These are phyloP conservation scores for Aaosphaeria arxii DNA, from an alignment of 2,329 filamentous ascomycete genomes.

Conservation along the genomic window DNA sequence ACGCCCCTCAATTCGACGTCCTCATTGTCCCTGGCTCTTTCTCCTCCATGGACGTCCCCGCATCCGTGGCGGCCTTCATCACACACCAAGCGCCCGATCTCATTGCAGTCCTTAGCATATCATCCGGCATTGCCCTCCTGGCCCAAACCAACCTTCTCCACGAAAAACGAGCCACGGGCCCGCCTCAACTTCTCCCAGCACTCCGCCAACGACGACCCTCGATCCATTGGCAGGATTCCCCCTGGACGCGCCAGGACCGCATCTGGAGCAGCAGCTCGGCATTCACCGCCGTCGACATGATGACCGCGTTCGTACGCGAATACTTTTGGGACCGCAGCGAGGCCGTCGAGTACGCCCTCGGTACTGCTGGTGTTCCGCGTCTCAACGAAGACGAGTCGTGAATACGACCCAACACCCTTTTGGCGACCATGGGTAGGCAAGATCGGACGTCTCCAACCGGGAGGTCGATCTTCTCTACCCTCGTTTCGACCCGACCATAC, in stretches of 20 bases:
- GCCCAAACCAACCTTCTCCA: slow-evolving; percentile 25
- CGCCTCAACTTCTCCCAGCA: slow-evolving; percentile 18
- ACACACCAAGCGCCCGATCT: slow-evolving; percentile 21
- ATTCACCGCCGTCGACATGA: slow-evolving; percentile 30
- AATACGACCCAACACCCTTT: too few relatives aligned
- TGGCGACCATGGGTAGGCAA: too few relatives aligned
- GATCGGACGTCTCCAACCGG: too few relatives aligned
- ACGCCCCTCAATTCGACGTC: slow-evolving; percentile 34
- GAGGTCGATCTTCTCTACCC: too few relatives aligned
- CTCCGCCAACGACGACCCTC: slow-evolving; percentile 27
- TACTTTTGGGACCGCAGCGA: slow-evolving; percentile 36
- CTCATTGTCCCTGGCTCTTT: slow-evolving; percentile 33
- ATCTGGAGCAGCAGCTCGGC: slow-evolving; percentile 34
- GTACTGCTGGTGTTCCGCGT: slow-evolving; percentile 23
- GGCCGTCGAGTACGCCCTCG: slow-evolving; percentile 26
- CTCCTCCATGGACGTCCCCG: slow-evolving; percentile 17
- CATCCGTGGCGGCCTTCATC: slow-evolving; percentile 23
- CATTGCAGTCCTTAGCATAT: slow-evolving; percentile 28
- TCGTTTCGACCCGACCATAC: too few relatives aligned
- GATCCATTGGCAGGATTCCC: slow-evolving; percentile 24
- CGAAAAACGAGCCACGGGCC: slow-evolving; percentile 24
- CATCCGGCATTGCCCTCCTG: slow-evolving; percentile 28
- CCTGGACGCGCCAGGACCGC: slow-evolving; percentile 28
- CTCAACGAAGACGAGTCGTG: slow-evolving; percentile 20
- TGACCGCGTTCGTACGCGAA: slow-evolving; percentile 31